Percentiles rank a stretch among this genome's conserved stretches.
Conservation (phyloP, 2,329 filamentous ascomycete species). For the Aspergillus sp. region DNA sequence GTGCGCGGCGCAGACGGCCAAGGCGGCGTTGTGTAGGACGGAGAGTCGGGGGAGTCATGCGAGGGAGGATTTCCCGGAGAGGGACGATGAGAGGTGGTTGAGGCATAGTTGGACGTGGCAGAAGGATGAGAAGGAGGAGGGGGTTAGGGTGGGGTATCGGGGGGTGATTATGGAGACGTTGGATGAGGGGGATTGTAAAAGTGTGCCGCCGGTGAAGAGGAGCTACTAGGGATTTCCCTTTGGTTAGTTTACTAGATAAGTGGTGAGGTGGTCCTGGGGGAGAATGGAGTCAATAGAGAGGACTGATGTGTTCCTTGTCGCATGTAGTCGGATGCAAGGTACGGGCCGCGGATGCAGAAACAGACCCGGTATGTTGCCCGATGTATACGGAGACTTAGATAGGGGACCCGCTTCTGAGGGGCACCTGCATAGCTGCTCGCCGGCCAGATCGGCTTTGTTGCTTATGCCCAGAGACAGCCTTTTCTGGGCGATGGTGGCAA, state of each 20-base stretch:
- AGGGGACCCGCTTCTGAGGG: no score
- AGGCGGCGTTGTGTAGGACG: conserved; percentile 87
- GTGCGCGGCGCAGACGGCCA: conserved; percentile 94
- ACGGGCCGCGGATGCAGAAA: no score
- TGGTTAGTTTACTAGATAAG: no score
- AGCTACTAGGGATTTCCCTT: conserved; percentile 1
- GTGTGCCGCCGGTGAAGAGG: conserved; percentile 11
- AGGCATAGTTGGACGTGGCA: conserved; percentile 98
- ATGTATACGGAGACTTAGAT: no score
- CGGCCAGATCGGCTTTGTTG: no score
- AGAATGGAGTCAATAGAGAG: no score
- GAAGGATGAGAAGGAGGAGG: conserved; percentile 56
- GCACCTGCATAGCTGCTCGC: no score
- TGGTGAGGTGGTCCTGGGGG: no score
- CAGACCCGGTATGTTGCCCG: no score
- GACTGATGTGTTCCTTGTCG: no score
- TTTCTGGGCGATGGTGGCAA: not conserved
- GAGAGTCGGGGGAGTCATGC: conserved; percentile 97
- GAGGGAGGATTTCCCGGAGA: conserved; percentile 92
- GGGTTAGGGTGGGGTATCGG: conserved; percentile 9
- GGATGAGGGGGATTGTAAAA: conserved; percentile 10
- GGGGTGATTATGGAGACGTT: conserved; percentile 8
- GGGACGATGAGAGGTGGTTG: conserved; percentile 97
- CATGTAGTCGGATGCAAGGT: no score
- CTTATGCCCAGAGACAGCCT: no score